phyloP scores from a whole-genome alignment of 164 flowering plant genomes.

The Piper betle region DNA sequence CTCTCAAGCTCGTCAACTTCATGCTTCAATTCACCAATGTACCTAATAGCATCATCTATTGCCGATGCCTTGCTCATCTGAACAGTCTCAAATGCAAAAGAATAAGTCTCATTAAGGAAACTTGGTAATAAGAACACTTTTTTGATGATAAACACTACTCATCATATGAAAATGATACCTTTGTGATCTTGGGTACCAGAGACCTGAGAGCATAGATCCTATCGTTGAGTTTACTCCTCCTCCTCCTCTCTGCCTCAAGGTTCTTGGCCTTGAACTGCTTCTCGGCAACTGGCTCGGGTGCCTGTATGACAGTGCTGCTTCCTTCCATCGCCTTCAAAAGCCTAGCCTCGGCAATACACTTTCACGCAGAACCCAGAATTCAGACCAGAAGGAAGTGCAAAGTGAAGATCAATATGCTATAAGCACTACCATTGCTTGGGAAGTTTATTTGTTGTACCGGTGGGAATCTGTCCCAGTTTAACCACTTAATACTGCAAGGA shows the following conservation, averaged over 20 bases:
- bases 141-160: background rate
- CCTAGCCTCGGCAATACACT: background rate
- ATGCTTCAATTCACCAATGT: slow-evolving; percentile 38
- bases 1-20: slow-evolving; percentile 31
- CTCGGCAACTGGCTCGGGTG: background rate
- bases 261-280: slow-evolving; percentile 50
- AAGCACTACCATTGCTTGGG: background rate
- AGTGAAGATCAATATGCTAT: too few relatives aligned
- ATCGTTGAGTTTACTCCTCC: slow-evolving; percentile 49
- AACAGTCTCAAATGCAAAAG: background rate
- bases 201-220: slow-evolving; percentile 49
- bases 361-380: background rate
- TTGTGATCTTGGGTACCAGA: slow-evolving; percentile 71
- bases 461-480: background rate
- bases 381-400: too few relatives aligned
- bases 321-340: background rate
- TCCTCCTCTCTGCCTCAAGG: slow-evolving; percentile 58
- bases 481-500: background rate
- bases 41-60: slow-evolving; percentile 51
- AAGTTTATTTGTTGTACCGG: background rate
- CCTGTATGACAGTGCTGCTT: background rate
- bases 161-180: slow-evolving; percentile 16
- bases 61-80: slow-evolving; percentile 68
- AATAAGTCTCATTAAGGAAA: background rate
- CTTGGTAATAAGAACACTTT: background rate